These are phyloP conservation scores for Groenewaldozyma salmanticensis DNA, from an alignment of 805 yeast species.

Conservation along the genomic window DNA sequence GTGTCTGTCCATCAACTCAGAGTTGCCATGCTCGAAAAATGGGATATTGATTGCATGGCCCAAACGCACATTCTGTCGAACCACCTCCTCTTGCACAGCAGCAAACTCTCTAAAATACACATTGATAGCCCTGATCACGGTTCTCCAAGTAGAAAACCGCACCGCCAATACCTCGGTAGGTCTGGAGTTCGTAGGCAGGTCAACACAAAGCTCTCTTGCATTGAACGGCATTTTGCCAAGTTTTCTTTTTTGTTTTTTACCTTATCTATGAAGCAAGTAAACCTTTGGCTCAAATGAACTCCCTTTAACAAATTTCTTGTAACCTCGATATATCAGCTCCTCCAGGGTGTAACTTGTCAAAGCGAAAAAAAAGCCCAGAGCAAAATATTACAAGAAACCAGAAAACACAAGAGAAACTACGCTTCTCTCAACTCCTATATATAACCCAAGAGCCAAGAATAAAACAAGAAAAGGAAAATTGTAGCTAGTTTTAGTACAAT, in stretches of 20 bases:
- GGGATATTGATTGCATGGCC: constrained; percentile 65
- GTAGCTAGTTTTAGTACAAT: too few relatives aligned
- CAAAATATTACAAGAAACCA: too few relatives aligned
- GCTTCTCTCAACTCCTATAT: too few relatives aligned
- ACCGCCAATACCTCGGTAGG: constrained; percentile 85
- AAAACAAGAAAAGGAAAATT: too few relatives aligned
- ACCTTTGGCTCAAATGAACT: neutral
- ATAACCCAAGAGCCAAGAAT: too few relatives aligned
- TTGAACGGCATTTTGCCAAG: neutral
- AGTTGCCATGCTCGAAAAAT: constrained; percentile 30
- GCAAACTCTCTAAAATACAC: constrained; percentile 71
- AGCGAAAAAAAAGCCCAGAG: too few relatives aligned
- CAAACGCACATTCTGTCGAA: constrained; percentile 70
- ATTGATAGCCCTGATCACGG: constrained; percentile 62
- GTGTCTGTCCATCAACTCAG: constrained; percentile 19
- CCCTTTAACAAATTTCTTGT: too few relatives aligned
- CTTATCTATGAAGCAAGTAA: neutral
- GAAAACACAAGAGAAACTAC: too few relatives aligned
- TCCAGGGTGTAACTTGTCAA: too few relatives aligned
- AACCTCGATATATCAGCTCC: neutral
- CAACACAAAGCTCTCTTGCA: constrained; percentile 1
- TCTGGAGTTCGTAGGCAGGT: constrained; percentile 49
- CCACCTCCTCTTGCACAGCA: constrained; percentile 78
- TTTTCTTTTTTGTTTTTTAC: neutral
- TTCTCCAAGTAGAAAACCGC: constrained; percentile 81